A percentile compares a stretch with the other conserved stretches of the same genome.
Conservation (phyloP, 768 basidiomycete genomes). For the Imleria badia region DNA sequence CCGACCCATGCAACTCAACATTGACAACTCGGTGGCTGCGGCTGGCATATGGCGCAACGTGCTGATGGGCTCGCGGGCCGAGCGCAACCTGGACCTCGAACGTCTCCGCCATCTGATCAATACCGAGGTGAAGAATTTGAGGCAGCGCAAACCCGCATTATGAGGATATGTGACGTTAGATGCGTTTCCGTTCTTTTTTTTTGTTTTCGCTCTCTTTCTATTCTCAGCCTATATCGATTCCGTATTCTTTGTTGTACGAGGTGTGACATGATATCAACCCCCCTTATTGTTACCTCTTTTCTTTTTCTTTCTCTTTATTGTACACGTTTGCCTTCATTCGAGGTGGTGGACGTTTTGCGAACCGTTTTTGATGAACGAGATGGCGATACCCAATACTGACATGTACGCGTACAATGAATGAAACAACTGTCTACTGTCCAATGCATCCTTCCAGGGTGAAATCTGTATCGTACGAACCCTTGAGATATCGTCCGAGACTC, state of each 20-base stretch:
- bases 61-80: slow-evolving; percentile 87
- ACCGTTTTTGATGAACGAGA: slow-evolving; percentile 5
- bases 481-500: no score
- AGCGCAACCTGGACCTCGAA: slow-evolving; percentile 82
- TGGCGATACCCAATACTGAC: background rate
- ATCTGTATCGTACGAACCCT: no score
- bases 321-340: background rate
- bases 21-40: slow-evolving; percentile 87
- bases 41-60: slow-evolving; percentile 91
- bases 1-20: slow-evolving; percentile 78
- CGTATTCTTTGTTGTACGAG: slow-evolving; percentile 25
- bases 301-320: slow-evolving; percentile 5
- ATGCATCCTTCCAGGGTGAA: no score
- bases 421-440: no score
- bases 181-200: no score
- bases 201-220: background rate
- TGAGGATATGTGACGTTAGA: slow-evolving; percentile 50
- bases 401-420: slow-evolving; percentile 10
- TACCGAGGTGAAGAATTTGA: slow-evolving; percentile 84
- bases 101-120: slow-evolving; percentile 84
- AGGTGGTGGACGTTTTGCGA: background rate
- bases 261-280: slow-evolving; percentile 1
- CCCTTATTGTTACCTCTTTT: no score
- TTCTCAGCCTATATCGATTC: slow-evolving; percentile 5
- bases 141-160: slow-evolving; percentile 75